These are phyloP conservation scores for Tricholoma sp. DNA, from an alignment of 768 basidiomycete genomes.

Conservation along the genomic window DNA sequence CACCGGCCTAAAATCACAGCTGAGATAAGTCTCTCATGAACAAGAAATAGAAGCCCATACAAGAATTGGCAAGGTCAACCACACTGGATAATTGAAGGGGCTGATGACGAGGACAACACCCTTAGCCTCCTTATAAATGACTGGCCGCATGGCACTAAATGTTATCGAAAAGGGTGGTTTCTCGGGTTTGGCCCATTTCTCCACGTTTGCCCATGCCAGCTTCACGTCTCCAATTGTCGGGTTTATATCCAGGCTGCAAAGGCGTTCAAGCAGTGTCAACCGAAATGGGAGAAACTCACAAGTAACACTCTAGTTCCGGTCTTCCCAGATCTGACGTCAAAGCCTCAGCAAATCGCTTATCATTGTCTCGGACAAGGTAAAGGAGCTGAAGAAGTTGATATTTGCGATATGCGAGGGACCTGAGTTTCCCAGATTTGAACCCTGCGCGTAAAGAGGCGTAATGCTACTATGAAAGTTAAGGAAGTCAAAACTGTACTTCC, in stretches of 20 bases:
- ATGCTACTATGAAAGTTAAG: slow-evolving; percentile 35
- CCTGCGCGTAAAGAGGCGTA: slow-evolving; percentile 48
- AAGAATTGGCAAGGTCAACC: slow-evolving; percentile 51
- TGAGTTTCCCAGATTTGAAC: slow-evolving; percentile 63
- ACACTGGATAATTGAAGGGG: slow-evolving; percentile 75
- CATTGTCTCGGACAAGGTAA: slow-evolving; percentile 72
- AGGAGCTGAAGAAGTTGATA: slow-evolving; percentile 71
- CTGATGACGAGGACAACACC: slow-evolving; percentile 65
- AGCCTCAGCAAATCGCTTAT: slow-evolving; percentile 51
- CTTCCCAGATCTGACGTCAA: slow-evolving; percentile 60
- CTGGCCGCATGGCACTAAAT: slow-evolving; percentile 55
- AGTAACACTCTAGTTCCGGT: slow-evolving; percentile 50
- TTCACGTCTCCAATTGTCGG: slow-evolving; percentile 47
- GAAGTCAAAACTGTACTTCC: neutral
- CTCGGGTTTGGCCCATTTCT: slow-evolving; percentile 70
- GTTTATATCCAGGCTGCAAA: slow-evolving; percentile 55
- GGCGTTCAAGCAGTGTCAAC: neutral
- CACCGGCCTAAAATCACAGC: slow-evolving; percentile 41
- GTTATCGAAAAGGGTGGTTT: slow-evolving; percentile 50
- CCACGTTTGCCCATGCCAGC: slow-evolving; percentile 55
- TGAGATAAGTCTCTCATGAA: neutral
- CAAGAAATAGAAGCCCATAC: slow-evolving; percentile 29
- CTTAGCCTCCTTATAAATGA: slow-evolving; percentile 71
- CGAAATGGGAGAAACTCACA: slow-evolving; percentile 25
- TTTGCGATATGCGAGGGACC: slow-evolving; percentile 63